phyloP scores from a whole-genome alignment of 108 stramenopile species.

The Discostella pseudostelligera region DNA sequence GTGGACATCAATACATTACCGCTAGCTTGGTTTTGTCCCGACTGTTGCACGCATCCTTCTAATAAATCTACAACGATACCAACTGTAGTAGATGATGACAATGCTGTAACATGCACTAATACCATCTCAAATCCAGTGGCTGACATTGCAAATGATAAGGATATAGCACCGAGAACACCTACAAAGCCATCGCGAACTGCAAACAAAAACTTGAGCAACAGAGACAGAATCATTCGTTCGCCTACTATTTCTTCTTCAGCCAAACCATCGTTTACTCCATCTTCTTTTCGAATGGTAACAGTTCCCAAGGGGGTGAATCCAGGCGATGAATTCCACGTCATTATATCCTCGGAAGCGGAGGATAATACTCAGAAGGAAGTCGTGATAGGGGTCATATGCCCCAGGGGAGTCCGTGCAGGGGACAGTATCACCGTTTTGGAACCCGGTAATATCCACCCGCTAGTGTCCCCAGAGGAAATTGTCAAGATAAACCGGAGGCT shows the following conservation, averaged over 20 bases:
- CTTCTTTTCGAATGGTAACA: constrained; percentile 18
- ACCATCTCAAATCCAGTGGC: background rate
- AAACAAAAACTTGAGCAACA: no score
- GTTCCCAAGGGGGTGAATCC: constrained; percentile 24
- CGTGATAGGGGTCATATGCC: constrained; percentile 27
- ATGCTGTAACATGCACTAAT: background rate
- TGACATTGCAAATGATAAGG: background rate
- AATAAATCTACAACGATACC: background rate
- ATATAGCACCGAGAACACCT: background rate
- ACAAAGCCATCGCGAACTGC: no score
- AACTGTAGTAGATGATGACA: background rate
- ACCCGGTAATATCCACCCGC: constrained; percentile 11
- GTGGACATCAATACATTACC: constrained; percentile 13
- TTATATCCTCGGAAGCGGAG: background rate
- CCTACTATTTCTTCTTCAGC: no score
- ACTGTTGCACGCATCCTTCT: background rate
- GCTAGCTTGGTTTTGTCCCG: constrained; percentile 18
- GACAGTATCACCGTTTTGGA: constrained; percentile 30
- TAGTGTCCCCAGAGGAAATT: constrained; percentile 23
- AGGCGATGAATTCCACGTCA: constrained; percentile 23
- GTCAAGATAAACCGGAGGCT: constrained; percentile 18
- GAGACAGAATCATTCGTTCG: no score
- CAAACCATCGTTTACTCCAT: no score
- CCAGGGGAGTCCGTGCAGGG: constrained; percentile 19
- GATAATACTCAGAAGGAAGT: background rate